These are phyloP conservation scores for Schizonepeta tenuifolia DNA, from an alignment of 257 asterid species.

Conservation along the genomic window DNA sequence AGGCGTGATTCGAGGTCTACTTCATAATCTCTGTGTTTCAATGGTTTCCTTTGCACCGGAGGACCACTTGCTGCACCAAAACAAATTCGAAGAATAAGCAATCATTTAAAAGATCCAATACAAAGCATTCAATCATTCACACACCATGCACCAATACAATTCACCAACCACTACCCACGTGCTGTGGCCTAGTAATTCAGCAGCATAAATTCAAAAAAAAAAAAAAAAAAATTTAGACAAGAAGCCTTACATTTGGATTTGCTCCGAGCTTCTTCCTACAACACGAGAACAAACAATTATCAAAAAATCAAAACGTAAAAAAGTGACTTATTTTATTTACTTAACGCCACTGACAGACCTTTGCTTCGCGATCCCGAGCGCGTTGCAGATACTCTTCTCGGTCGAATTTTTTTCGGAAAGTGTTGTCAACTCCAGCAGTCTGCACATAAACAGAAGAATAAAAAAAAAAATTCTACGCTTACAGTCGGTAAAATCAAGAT, in stretches of 20 bases:
- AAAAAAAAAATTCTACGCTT: background rate
- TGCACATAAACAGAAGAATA: slow-evolving; percentile 36
- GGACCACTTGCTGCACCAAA: slow-evolving; percentile 85
- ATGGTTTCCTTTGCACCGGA: slow-evolving; percentile 88
- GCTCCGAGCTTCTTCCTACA: slow-evolving; percentile 57
- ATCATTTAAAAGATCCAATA: slow-evolving; percentile 17
- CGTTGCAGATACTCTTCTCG: slow-evolving; percentile 92
- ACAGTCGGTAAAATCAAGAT: slow-evolving; percentile 23
- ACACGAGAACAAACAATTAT: slow-evolving; percentile 9
- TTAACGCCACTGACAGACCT: slow-evolving; percentile 42
- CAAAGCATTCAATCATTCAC: slow-evolving; percentile 16
- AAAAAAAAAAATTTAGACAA: background rate
- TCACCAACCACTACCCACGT: slow-evolving; percentile 26
- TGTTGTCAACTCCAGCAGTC: slow-evolving; percentile 92
- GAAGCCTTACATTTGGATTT: slow-evolving; percentile 64
- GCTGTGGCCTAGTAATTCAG: slow-evolving; percentile 4
- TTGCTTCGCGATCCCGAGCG: slow-evolving; percentile 93
- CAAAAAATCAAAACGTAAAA: background rate
- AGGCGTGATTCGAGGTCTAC: slow-evolving; percentile 97
- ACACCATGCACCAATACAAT: slow-evolving; percentile 13
- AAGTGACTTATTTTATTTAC: background rate
- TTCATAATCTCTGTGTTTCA: slow-evolving; percentile 96
- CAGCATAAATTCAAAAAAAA: slow-evolving; percentile 21
- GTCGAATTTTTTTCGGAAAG: slow-evolving; percentile 87
- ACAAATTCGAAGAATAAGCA: slow-evolving; percentile 7